Evolutionary conservation across 176 grass and related monocot genomes (phyloP).

Genomic region (Ensete glaucum): DNA sequence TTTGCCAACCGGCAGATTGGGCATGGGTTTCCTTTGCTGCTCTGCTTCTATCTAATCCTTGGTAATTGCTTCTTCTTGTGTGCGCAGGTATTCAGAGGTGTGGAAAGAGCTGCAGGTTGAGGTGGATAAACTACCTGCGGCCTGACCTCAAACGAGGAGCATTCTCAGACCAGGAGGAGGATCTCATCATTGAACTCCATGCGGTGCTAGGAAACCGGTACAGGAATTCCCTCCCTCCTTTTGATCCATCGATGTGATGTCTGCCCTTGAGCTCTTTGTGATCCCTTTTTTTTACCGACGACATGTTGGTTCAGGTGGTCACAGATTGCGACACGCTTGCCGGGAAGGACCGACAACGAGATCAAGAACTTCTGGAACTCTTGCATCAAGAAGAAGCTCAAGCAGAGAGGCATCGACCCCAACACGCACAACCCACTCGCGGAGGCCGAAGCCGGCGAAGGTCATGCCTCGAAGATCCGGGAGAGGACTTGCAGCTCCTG

Average conservation of each 20-base stretch:
- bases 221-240: background rate
- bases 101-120: constrained; percentile 17
- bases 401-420: constrained; percentile 19
- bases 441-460: background rate
- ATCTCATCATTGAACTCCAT: constrained; percentile 17
- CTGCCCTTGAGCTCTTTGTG: background rate
- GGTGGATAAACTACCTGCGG: constrained; percentile 18
- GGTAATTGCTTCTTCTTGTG: background rate
- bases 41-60: background rate
- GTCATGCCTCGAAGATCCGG: background rate
- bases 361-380: constrained; percentile 23
- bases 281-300: background rate
- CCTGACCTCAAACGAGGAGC: constrained; percentile 8
- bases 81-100: constrained; percentile 3
- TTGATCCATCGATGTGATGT: background rate
- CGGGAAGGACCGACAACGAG: constrained; percentile 18
- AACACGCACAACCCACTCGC: constrained; percentile 11
- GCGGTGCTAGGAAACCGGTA: constrained; percentile 14
- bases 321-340: constrained; percentile 15
- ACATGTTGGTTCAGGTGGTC: constrained; percentile 8
- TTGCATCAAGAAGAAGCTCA: constrained; percentile 17
- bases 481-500: background rate
- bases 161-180: constrained; percentile 11
- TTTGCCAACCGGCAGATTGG: background rate
- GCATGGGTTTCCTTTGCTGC: background rate